A percentile compares a stretch with the other conserved stretches of the same genome.
phyloP scores from a whole-genome alignment of 768 basidiomycete genomes.

The Boletellus sp. region DNA sequence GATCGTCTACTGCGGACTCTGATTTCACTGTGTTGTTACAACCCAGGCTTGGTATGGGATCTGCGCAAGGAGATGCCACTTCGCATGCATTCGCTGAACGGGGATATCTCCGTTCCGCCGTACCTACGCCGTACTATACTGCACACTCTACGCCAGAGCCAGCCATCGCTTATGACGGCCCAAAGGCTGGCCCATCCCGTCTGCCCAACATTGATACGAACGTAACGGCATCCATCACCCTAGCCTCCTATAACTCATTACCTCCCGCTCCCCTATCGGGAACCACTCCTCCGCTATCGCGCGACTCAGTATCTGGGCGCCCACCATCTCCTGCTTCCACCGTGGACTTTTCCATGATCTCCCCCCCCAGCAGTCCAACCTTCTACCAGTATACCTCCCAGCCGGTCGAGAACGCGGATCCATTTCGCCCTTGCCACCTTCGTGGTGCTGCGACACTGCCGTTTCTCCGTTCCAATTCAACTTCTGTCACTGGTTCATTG shows the following conservation, averaged over 20 bases:
- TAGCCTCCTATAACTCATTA: conserved; percentile 15
- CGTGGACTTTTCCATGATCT: conserved; percentile 46
- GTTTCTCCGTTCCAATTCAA: conserved; percentile 30
- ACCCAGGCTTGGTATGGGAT: conserved; percentile 10
- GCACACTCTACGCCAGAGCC: conserved; percentile 32
- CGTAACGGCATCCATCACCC: conserved; percentile 3
- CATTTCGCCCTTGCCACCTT: conserved; percentile 21
- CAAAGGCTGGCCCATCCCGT: conserved; percentile 27
- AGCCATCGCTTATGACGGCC: conserved; percentile 10
- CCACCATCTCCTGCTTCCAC: conserved; percentile 45
- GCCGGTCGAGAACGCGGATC: conserved; percentile 15
- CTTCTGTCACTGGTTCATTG: conserved; percentile 21
- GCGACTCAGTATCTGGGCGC: conserved; percentile 18
- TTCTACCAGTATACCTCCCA: conserved; percentile 32
- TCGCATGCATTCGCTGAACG: conserved; percentile 12
- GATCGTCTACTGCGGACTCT: conserved; percentile 17
- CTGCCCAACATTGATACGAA: conserved; percentile 23
- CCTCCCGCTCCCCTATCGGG: conserved; percentile 27
- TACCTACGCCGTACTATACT: conserved; percentile 32
- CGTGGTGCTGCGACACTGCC: conserved; percentile 26
- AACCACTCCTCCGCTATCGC: conserved; percentile 22
- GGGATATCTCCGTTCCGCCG: conserved; percentile 17
- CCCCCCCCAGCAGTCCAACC: conserved; percentile 37
- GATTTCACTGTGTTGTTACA: conserved; percentile 20
- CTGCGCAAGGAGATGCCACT: conserved; percentile 7